phyloP scores from a whole-genome alignment of 768 basidiomycete genomes.

The Kwoniella mangroviensis region DNA sequence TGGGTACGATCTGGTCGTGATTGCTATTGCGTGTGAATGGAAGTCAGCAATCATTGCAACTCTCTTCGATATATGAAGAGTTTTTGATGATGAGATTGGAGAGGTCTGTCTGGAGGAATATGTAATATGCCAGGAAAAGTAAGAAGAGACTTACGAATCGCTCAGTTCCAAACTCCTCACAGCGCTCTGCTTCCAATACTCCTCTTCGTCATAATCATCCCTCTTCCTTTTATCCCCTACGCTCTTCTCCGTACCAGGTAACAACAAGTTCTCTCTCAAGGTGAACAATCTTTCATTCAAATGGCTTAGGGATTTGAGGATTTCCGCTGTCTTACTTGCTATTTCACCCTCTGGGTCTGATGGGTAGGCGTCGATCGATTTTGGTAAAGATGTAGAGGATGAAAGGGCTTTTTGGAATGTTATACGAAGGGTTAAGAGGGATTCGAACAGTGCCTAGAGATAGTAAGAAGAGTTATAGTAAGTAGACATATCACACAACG shows the following conservation, averaged over 20 bases:
- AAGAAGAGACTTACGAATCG: conserved; percentile 46
- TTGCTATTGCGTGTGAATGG: conserved; percentile 58
- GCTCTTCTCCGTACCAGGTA: conserved; percentile 24
- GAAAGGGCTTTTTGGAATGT: conserved; percentile 79
- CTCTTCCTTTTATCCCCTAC: conserved; percentile 43
- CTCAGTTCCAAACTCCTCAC: conserved; percentile 38
- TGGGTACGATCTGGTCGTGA: conserved; percentile 75
- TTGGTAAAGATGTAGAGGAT: conserved; percentile 66
- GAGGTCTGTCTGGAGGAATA: too few relatives aligned
- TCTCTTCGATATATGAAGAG: too few relatives aligned
- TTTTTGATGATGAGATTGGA: too few relatives aligned
- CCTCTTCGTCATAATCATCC: conserved; percentile 29
- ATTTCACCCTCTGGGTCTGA: conserved; percentile 31
- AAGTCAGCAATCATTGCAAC: conserved; percentile 15
- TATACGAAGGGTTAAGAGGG: conserved; percentile 86
- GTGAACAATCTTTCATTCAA: conserved; percentile 55
- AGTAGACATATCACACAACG: too few relatives aligned
- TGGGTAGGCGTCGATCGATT: conserved; percentile 9
- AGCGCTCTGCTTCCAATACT: conserved; percentile 46
- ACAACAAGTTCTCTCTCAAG: conserved; percentile 49
- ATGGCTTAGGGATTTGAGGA: conserved; percentile 34
- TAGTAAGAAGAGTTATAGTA: too few relatives aligned
- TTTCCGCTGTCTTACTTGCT: conserved; percentile 18
- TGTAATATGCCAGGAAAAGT: neutral
- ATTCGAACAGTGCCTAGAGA: conserved; percentile 74